Base-by-base conservation (phyloP, 2,329 filamentous ascomycete species). In the Pseudogymnoascus sp. region DNA sequence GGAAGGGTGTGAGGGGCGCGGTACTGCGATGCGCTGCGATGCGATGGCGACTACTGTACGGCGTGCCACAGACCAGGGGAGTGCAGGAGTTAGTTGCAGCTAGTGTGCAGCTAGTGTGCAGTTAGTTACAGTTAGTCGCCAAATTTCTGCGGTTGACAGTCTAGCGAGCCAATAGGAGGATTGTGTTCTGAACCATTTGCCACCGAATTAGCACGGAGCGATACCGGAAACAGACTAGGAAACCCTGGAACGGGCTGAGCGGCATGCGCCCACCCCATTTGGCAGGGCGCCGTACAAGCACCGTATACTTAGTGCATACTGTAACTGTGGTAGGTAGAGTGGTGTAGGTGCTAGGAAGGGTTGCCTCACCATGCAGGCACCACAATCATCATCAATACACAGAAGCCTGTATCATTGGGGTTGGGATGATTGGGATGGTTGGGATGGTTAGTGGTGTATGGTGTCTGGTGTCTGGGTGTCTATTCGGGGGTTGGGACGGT, bases 181-280 rank as follows among this genome's bases (percentile, higher is more conserved):
- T 2, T 2, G 4, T 0, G 16, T 28, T 6, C 14, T 11, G 24
- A 53, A 26, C 24, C 46, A 53, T 53, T 53, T 53, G 46, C 46
- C 46, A 53, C 46, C 24, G 4, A 53, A 53, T 53, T 53, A 53
- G 46, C 46, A 53, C 46, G 24, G 26, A 31, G 46, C 46, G 46
- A 53, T 53, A 53, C 46, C 24, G 26, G 46, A 53, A 53, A 53
- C 14, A 53, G 46, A 31, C 26, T 53, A 53, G 46, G 24, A 53
- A 53, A 53, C 46, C 46, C 14, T 53, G 46, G 46, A 53, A 31
- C 46, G 46, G 46, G 46, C 46, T 53, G 46, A 53, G 46, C 46
- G 46, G 46, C 46, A 53, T 31, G 46, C 46, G 46, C n/a, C 7
- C 46, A 16, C 46, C 46, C 46, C 46, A 53, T 53, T 53, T 19